Evolutionary conservation across 2,329 filamentous ascomycete species (phyloP).

Genomic region (Botrytis paeoniae): DNA sequence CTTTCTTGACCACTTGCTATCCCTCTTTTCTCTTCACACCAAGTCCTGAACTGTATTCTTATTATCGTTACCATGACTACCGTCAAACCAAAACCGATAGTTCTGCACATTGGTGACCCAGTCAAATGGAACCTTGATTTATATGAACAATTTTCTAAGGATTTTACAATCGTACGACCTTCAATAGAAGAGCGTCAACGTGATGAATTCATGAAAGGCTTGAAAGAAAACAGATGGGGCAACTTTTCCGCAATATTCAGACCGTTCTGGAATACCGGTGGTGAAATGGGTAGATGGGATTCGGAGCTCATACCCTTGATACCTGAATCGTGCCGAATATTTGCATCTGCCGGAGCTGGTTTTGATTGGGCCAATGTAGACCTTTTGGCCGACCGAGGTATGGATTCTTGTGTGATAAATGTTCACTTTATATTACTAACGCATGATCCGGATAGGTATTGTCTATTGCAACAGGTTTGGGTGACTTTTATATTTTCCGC

Average conservation of each 20-base stretch:
- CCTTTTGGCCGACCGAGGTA: constrained; percentile 55
- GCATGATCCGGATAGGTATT: constrained; percentile 43
- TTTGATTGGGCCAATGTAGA: constrained; percentile 63
- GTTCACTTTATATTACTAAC: not conserved
- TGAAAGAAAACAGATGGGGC: constrained; percentile 53
- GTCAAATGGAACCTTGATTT: constrained; percentile 36
- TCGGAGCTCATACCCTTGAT: constrained; percentile 54
- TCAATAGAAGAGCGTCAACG: constrained; percentile 50
- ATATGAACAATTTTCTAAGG: constrained; percentile 41
- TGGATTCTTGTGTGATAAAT: not conserved
- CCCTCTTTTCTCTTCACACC: not conserved
- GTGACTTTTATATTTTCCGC: not conserved
- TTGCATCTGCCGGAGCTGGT: constrained; percentile 58
- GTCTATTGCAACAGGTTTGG: constrained; percentile 63
- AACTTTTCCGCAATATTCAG: constrained; percentile 51
- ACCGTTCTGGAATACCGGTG: constrained; percentile 62
- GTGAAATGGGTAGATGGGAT: constrained; percentile 64
- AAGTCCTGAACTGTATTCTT: not conserved
- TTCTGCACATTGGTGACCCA: constrained; percentile 38
- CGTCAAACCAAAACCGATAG: constrained; percentile 29
- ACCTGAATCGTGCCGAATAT: constrained; percentile 53
- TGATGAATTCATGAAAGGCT: constrained; percentile 47
- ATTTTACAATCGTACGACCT: constrained; percentile 48
- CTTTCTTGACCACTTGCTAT: not conserved
- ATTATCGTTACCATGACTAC: not conserved